Percentiles rank a stretch among this genome's conserved stretches.
These are phyloP conservation scores for Pontederia paniculata DNA, from an alignment of 176 grass and related monocot genomes.

Conservation along the genomic window DNA sequence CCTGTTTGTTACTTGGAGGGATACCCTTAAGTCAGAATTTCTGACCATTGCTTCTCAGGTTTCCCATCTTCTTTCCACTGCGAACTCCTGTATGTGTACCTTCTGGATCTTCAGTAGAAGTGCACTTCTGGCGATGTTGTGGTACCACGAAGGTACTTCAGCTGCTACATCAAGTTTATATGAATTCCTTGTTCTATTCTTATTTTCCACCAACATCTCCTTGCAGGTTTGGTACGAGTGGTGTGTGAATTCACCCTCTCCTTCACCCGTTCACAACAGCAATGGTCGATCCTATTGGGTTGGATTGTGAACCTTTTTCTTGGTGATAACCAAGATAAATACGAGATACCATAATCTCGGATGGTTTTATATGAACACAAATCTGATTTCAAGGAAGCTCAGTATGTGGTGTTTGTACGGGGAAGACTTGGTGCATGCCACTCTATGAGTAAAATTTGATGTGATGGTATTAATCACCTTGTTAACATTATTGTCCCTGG, in stretches of 20 bases:
- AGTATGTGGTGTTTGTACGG: no score
- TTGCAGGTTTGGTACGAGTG: constrained; percentile 96
- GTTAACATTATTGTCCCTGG: no score
- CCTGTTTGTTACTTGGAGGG: neutral
- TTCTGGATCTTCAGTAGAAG: constrained; percentile 50
- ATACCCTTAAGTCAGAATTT: neutral
- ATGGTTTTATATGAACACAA: no score
- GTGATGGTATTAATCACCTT: no score
- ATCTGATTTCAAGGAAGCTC: no score
- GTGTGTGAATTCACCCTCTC: constrained; percentile 54
- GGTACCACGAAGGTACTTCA: constrained; percentile 73
- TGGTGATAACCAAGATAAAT: no score
- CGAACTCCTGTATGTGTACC: constrained; percentile 62
- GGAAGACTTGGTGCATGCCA: no score
- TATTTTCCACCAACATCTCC: neutral
- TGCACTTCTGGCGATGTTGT: constrained; percentile 88
- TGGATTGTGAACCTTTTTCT: constrained; percentile 42
- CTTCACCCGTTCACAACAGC: constrained; percentile 80
- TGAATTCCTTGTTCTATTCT: neutral
- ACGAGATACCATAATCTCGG: no score
- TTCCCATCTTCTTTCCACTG: constrained; percentile 90
- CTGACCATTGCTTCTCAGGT: constrained; percentile 39
- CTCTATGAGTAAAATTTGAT: no score
- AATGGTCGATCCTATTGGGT: constrained; percentile 93
- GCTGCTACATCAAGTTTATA: constrained; percentile 2